These are phyloP conservation scores for Flaveria bidentis DNA, from an alignment of 129 eudicot genomes.

Conservation along the genomic window DNA sequence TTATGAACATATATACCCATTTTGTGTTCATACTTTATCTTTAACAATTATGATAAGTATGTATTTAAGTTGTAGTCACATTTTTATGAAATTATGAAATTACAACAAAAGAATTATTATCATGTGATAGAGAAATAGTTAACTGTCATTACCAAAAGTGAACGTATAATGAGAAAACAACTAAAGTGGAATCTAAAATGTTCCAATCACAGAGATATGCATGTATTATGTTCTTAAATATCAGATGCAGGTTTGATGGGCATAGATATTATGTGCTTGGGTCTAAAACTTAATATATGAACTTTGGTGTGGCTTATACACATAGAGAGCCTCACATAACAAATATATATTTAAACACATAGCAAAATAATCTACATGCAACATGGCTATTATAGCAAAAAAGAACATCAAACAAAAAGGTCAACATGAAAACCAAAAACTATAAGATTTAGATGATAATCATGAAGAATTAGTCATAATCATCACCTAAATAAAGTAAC, in stretches of 20 bases:
- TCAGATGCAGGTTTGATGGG: neutral
- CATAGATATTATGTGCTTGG: conserved; percentile 10
- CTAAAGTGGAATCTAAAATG: conserved; percentile 8
- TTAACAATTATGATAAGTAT: neutral
- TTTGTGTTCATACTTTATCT: neutral
- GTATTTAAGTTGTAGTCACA: neutral
- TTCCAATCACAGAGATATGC: conserved; percentile 9
- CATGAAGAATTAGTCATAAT: conserved; percentile 3
- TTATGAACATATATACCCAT: conserved; percentile 8
- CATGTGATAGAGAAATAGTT: neutral
- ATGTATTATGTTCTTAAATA: conserved; percentile 1
- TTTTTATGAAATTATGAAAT: neutral
- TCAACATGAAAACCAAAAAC: neutral
- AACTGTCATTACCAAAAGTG: neutral
- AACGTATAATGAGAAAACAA: neutral
- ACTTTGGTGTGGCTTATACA: neutral
- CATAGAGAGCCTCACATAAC: neutral
- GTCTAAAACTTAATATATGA: neutral
- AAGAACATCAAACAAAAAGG: conserved; percentile 1
- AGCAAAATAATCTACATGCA: too few species aligned
- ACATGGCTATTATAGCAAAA: neutral
- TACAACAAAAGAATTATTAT: neutral
- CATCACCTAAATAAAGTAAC: conserved; percentile 12
- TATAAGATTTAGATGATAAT: neutral
- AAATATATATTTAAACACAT: neutral